Evolutionary conservation across 768 basidiomycete genomes (phyloP).

Genomic region (Psilocybe cyanescens): DNA sequence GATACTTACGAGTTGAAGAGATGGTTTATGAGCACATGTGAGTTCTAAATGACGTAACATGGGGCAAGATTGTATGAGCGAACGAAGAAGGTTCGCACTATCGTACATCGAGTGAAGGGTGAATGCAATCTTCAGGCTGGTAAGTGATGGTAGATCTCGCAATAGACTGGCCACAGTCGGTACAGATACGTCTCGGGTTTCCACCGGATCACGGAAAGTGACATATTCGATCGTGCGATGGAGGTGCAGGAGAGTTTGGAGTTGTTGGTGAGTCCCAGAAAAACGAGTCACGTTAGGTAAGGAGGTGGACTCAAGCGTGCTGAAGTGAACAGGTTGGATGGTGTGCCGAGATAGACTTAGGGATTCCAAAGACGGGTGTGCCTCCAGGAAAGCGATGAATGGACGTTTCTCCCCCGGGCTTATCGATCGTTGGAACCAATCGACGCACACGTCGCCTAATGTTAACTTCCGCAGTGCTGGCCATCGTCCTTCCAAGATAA

Average conservation of each 20-base stretch:
- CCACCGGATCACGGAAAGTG: conserved; percentile 66
- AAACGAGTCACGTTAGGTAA: conserved; percentile 60
- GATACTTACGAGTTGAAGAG: conserved; percentile 67
- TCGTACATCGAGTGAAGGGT: conserved; percentile 77
- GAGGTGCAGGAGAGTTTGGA: conserved; percentile 61
- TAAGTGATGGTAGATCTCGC: conserved; percentile 55
- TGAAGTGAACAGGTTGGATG: conserved; percentile 56
- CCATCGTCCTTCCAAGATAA: conserved; percentile 67
- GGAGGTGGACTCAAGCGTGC: conserved; percentile 47
- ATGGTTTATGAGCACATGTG: conserved; percentile 69
- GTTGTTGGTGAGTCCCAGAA: conserved; percentile 67
- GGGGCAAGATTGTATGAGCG: conserved; percentile 69
- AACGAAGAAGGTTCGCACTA: conserved; percentile 68
- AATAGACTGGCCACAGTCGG: conserved; percentile 64
- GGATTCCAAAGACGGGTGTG: conserved; percentile 55
- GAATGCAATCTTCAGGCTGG: conserved; percentile 66
- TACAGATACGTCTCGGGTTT: conserved; percentile 69
- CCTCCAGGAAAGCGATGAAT: conserved; percentile 71
- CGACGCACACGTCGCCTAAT: conserved; percentile 69
- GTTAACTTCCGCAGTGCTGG: conserved; percentile 61
- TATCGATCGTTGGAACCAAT: conserved; percentile 47
- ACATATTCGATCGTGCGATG: conserved; percentile 56
- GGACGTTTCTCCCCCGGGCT: conserved; percentile 51
- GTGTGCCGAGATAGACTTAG: conserved; percentile 57
- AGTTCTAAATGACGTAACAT: conserved; percentile 65